Conservation (phyloP, 2,329 filamentous ascomycete species). For the Hypoxylon sp. region DNA sequence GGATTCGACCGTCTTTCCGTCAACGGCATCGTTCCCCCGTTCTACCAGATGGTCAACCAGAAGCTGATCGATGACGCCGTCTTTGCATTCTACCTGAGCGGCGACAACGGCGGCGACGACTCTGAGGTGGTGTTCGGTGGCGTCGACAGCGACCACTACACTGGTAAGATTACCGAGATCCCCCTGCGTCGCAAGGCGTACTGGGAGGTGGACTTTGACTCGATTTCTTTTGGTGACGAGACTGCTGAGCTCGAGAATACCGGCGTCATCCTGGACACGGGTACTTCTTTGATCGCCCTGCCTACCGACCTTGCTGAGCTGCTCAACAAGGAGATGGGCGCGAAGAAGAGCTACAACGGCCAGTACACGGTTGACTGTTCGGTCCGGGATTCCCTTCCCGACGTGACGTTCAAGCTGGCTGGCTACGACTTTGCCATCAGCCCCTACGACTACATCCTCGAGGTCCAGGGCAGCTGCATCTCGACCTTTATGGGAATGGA, state of each 20-base stretch:
- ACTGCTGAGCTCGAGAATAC: constrained; percentile 91
- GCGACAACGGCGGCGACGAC: constrained; percentile 71
- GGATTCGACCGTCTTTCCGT: constrained; percentile 97
- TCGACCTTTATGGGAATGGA: constrained; percentile 98
- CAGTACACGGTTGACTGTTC: constrained; percentile 94
- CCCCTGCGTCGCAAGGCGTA: constrained; percentile 98
- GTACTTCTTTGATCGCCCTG: constrained; percentile 96
- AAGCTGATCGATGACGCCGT: constrained; percentile 88
- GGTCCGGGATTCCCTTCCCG: constrained; percentile 83
- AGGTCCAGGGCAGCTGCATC: constrained; percentile 94
- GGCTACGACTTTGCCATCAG: constrained; percentile 93
- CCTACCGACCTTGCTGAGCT: constrained; percentile 92
- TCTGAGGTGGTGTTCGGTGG: constrained; percentile 93
- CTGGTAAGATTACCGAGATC: constrained; percentile 89
- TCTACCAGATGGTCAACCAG: constrained; percentile 95
- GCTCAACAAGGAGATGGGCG: constrained; percentile 96
- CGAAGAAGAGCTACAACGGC: constrained; percentile 96
- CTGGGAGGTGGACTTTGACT: constrained; percentile 97
- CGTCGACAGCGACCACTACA: constrained; percentile 79
- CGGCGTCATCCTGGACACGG: constrained; percentile 96
- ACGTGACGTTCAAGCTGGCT: constrained; percentile 87
- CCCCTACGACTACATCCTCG: constrained; percentile 92
- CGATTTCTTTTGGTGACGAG: constrained; percentile 86
- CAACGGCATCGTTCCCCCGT: constrained; percentile 91
- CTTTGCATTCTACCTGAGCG: constrained; percentile 95